These are phyloP conservation scores for Phytopythium ostracodes DNA, from an alignment of 352 stramenopile species.

Conservation along the genomic window DNA sequence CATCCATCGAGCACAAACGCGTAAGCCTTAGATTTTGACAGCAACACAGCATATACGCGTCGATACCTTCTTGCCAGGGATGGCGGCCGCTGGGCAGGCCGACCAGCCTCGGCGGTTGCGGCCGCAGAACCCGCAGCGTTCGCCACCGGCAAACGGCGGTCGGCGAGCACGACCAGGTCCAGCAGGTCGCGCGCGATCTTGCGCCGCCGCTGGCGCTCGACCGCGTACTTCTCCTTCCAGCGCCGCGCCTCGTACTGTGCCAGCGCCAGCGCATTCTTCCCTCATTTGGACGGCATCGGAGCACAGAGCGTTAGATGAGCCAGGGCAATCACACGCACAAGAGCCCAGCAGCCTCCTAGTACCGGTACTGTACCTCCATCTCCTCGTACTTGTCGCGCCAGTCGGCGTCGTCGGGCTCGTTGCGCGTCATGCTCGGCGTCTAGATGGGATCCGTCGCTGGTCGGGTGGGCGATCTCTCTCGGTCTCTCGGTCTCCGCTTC, in stretches of 20 bases:
- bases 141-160: conserved; percentile 19
- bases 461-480: too few relatives aligned
- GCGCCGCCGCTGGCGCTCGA: conserved; percentile 64
- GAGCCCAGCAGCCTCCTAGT: neutral
- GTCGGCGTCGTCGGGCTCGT: conserved; percentile 18
- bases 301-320: neutral
- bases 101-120: neutral
- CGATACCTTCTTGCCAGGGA: conserved; percentile 43
- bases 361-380: conserved; percentile 23
- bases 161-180: conserved; percentile 50
- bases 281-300: too few relatives aligned
- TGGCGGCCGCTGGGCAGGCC: conserved; percentile 17
- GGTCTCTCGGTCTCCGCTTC: neutral
- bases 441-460: neutral
- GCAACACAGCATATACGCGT: neutral
- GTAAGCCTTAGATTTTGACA: neutral
- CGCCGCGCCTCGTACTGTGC: conserved; percentile 62
- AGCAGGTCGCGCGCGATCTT: conserved; percentile 60
- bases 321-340: conserved; percentile 3
- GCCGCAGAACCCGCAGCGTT: neutral
- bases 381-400: conserved; percentile 43
- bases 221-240: conserved; percentile 81
- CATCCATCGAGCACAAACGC: neutral
- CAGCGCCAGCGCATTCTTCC: conserved; percentile 55
- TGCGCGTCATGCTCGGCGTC: conserved; percentile 3